Conservation (phyloP, 2,329 filamentous ascomycete genomes). For the Elsinoe fawcettii region DNA sequence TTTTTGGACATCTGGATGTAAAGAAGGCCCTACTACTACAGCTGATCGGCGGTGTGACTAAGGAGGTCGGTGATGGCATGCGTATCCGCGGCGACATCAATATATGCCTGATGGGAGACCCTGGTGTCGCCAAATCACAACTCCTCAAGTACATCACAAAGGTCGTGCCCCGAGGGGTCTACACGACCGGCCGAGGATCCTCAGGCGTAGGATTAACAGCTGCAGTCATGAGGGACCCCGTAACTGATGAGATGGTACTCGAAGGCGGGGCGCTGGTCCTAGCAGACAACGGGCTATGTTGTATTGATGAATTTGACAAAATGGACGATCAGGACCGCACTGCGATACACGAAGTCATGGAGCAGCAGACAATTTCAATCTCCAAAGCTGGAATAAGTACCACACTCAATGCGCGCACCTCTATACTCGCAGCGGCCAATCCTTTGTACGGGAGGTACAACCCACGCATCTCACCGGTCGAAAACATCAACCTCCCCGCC, state of each 20-base stretch:
- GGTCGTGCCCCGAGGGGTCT: constrained; percentile 82
- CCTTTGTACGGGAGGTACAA: constrained; percentile 98
- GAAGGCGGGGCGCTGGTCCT: constrained; percentile 67
- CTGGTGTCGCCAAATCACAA: constrained; percentile 98
- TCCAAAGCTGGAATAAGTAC: constrained; percentile 73
- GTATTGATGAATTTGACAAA: constrained; percentile 74
- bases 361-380: constrained; percentile 71
- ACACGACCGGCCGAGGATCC: constrained; percentile 68
- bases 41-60: constrained; percentile 90
- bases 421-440: constrained; percentile 92
- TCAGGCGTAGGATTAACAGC: constrained; percentile 69
- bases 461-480: constrained; percentile 89
- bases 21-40: constrained; percentile 96
- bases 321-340: constrained; percentile 69
- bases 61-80: constrained; percentile 97
- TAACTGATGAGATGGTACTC: constrained; percentile 64
- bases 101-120: constrained; percentile 97
- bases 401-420: constrained; percentile 89
- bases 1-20: constrained; percentile 91
- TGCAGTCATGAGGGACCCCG: constrained; percentile 68
- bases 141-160: constrained; percentile 91
- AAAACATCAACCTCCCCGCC: constrained; percentile 98
- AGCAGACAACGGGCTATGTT: constrained; percentile 68
- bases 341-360: constrained; percentile 73
- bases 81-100: constrained; percentile 98